Evolutionary conservation across 331 rosid species (phyloP), one percentile per base, ranked within the genome.

Genomic region (Malus hybrid): DNA sequence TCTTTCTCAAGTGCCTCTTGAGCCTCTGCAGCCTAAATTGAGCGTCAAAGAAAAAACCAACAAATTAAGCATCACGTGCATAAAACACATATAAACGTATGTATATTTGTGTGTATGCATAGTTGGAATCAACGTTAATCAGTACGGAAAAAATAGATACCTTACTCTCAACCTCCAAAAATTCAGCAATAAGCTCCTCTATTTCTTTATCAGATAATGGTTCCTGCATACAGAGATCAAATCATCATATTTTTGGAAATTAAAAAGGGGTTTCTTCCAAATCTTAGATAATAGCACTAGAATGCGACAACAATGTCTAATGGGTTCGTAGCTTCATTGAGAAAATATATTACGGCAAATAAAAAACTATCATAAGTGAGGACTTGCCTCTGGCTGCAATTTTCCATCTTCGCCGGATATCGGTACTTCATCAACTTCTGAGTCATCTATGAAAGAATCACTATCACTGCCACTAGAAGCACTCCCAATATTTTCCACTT

Each of bases 1-100:
- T 94, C 99, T 84, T 87, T 93, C 80, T 94, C 99, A 77, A 94
- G 97, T 65, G 95, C 84, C 89, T 94, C 99, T 85, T 94, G 99
- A 71, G 99, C 99, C 88, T 94, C 99, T 83, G 99, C 99, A 81
- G 99, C 99, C 99, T 94, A 88, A 83, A 75, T 79, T 77, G 67
- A 83, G 81, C 68, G 79, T 83, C 73, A 80, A 82, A 82, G 70
- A 72, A 85, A 13, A 53, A 71, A 39, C 33, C 67, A 32, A 56
- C 10, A 68, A 20, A 36, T 66, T 19, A 16, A 26, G 22, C 68
- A 63, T 11, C 20, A 4, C 2, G 22, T 32, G 2, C 68, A 63
- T 30, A 63, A 77, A 50, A 58, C 58, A 46, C 39, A 33, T 1
- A 34, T 29, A 26, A 53, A 33, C 0, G 28, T 1, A 32, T 20